These are phyloP conservation scores for Starmerella vaccinii DNA, from an alignment of 805 yeast species.

Conservation along the genomic window DNA sequence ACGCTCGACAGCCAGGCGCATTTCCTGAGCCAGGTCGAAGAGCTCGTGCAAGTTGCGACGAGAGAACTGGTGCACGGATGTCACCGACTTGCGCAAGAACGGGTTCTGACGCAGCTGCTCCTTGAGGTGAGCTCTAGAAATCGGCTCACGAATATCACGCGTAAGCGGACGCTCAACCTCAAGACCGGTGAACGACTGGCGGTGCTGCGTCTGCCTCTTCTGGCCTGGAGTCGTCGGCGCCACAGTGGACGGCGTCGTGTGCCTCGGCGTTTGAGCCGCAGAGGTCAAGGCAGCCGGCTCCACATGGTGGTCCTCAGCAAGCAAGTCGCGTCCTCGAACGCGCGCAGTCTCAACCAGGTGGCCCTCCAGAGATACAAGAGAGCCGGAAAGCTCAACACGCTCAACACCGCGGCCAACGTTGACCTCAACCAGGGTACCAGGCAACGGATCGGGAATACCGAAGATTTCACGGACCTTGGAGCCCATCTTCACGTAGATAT, in stretches of 20 bases:
- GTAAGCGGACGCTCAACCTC: slow-evolving; percentile 24
- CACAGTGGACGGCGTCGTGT: not conserved
- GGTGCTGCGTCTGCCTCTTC: slow-evolving; percentile 27
- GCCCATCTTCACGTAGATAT: slow-evolving; percentile 63
- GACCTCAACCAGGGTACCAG: slow-evolving; percentile 63
- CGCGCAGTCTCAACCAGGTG: slow-evolving; percentile 50
- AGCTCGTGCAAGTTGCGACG: slow-evolving; percentile 85
- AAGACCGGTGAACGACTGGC: slow-evolving; percentile 24
- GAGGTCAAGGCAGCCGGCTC: slow-evolving; percentile 13
- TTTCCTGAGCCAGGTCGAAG: slow-evolving; percentile 95
- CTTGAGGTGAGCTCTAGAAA: slow-evolving; percentile 59
- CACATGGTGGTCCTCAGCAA: slow-evolving; percentile 15
- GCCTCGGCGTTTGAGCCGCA: slow-evolving; percentile 23
- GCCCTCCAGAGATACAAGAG: slow-evolving; percentile 80
- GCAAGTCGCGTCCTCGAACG: slow-evolving; percentile 26
- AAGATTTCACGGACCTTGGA: slow-evolving; percentile 74
- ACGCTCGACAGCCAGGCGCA: slow-evolving; percentile 94
- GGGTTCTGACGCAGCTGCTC: slow-evolving; percentile 79
- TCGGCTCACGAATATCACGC: slow-evolving; percentile 31
- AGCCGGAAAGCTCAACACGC: slow-evolving; percentile 68
- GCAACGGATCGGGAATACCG: slow-evolving; percentile 60
- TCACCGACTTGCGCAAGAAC: slow-evolving; percentile 75
- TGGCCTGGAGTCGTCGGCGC: slow-evolving; percentile 26
- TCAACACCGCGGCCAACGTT: slow-evolving; percentile 72
- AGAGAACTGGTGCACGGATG: slow-evolving; percentile 77